Percentiles rank a stretch among this genome's conserved stretches.
phyloP scores from a whole-genome alignment of 2,329 filamentous ascomycete genomes.

The Ceratocystiopsis minuta region DNA sequence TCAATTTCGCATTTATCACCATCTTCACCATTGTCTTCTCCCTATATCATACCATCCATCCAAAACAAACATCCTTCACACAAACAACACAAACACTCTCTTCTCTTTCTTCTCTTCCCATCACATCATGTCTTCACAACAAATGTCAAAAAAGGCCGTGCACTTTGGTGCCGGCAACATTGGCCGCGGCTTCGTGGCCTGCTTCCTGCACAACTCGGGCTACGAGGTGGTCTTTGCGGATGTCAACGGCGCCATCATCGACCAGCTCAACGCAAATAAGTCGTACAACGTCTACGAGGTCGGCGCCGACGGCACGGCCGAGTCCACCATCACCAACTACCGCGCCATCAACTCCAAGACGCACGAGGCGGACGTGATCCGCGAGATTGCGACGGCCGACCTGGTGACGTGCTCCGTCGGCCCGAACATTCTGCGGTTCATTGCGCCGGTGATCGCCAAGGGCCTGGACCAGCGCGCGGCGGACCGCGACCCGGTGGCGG shows the following conservation, averaged over 20 bases:
- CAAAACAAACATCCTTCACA: too few species aligned
- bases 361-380: conserved; percentile 60
- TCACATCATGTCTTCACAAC: conserved; percentile 2
- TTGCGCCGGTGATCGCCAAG: conserved; percentile 88
- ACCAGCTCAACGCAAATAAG: conserved; percentile 53
- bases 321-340: conserved; percentile 83
- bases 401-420: conserved; percentile 94
- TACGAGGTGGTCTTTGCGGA: conserved; percentile 96
- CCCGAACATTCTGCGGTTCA: conserved; percentile 89
- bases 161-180: conserved; percentile 82
- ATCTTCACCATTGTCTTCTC: too few species aligned
- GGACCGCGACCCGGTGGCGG: conserved; percentile 52
- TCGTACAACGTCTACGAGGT: conserved; percentile 90
- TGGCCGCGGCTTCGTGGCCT: conserved; percentile 69
- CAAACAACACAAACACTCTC: too few species aligned
- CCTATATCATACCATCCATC: too few species aligned
- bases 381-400: conserved; percentile 75
- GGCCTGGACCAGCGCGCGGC: conserved; percentile 60
- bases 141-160: conserved; percentile 44
- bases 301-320: conserved; percentile 61
- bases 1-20: too few species aligned
- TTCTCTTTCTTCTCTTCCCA: neutral
- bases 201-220: conserved; percentile 85
- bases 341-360: conserved; percentile 90
- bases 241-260: conserved; percentile 70